A percentile compares a stretch with the other conserved stretches of the same genome.
These are phyloP conservation scores for Pseudocercospora ulei DNA, from an alignment of 2,329 filamentous ascomycete genomes.

Conservation along the genomic window DNA sequence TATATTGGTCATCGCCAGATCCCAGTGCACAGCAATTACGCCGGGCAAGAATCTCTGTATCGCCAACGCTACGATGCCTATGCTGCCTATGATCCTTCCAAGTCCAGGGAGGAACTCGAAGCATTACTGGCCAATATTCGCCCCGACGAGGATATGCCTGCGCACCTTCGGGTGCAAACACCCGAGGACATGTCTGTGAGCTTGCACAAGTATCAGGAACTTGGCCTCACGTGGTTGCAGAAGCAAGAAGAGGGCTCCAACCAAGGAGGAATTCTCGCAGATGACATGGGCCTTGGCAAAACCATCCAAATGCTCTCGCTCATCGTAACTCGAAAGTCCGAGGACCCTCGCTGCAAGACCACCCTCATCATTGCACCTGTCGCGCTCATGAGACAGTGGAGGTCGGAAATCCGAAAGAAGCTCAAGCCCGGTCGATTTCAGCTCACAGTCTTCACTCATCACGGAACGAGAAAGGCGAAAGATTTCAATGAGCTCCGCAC, in stretches of 20 bases:
- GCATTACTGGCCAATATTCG: conserved; percentile 62
- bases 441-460: conserved; percentile 59
- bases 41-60: conserved; percentile 26
- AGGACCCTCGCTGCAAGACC: conserved; percentile 53
- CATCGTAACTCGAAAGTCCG: conserved; percentile 58
- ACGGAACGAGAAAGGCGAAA: conserved; percentile 51
- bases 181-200: conserved; percentile 58
- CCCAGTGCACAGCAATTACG: conserved; percentile 20
- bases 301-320: conserved; percentile 74
- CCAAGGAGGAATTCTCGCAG: conserved; percentile 67
- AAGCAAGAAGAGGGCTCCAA: conserved; percentile 60
- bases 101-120: conserved; percentile 57
- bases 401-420: conserved; percentile 64
- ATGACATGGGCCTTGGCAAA: conserved; percentile 78
- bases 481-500: conserved; percentile 52
- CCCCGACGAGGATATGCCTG: conserved; percentile 50
- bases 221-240: conserved; percentile 67
- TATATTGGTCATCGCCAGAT: conserved; percentile 22
- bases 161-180: conserved; percentile 55
- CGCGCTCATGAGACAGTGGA: conserved; percentile 73
- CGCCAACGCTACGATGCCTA: conserved; percentile 24
- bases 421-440: conserved; percentile 48
- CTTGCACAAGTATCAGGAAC: conserved; percentile 72
- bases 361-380: conserved; percentile 77
- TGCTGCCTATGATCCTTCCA: conserved; percentile 39